Percentiles rank a stretch among this genome's conserved stretches.
phyloP scores from a whole-genome alignment of 495 filamentous ascomycete species.

The Bryoglossum gracile region DNA sequence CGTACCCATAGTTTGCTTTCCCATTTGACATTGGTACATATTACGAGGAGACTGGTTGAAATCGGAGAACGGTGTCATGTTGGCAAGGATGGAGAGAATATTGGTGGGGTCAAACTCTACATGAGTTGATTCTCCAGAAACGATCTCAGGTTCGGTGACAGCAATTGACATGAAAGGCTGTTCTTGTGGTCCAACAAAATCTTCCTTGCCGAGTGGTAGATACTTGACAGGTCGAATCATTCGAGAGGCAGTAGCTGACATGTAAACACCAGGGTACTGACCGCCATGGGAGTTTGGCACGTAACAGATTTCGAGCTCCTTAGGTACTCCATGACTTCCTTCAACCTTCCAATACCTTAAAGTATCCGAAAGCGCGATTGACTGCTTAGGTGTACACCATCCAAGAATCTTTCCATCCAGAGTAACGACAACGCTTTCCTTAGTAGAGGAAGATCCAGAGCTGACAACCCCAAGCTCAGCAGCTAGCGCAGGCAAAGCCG shows the following conservation, averaged over 20 bases:
- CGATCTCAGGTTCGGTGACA: slow-evolving; percentile 72
- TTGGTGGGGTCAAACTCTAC: slow-evolving; percentile 94
- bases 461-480: slow-evolving; percentile 69
- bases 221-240: slow-evolving; percentile 93
- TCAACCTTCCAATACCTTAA: slow-evolving; percentile 94
- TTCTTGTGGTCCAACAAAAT: slow-evolving; percentile 87
- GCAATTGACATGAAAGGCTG: slow-evolving; percentile 99
- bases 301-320: slow-evolving; percentile 84
- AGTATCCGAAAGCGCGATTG: slow-evolving; percentile 69
- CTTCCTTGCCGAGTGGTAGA: slow-evolving; percentile 71
- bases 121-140: slow-evolving; percentile 81
- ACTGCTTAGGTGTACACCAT: slow-evolving; percentile 79
- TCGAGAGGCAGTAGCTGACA: slow-evolving; percentile 75
- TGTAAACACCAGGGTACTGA: slow-evolving; percentile 92
- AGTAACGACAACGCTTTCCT: slow-evolving; percentile 79
- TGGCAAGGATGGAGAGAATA: slow-evolving; percentile 94
- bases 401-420: slow-evolving; percentile 85
- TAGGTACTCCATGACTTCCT: slow-evolving; percentile 74
- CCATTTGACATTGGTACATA: slow-evolving; percentile 99
- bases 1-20: slow-evolving; percentile 98
- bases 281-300: slow-evolving; percentile 79
- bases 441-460: slow-evolving; percentile 63
- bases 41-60: slow-evolving; percentile 98
- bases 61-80: slow-evolving; percentile 98
- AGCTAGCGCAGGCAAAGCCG: slow-evolving; percentile 61